phyloP scores from a whole-genome alignment of 2,329 filamentous ascomycete species.

The Aspergillus quadrilineatus region DNA sequence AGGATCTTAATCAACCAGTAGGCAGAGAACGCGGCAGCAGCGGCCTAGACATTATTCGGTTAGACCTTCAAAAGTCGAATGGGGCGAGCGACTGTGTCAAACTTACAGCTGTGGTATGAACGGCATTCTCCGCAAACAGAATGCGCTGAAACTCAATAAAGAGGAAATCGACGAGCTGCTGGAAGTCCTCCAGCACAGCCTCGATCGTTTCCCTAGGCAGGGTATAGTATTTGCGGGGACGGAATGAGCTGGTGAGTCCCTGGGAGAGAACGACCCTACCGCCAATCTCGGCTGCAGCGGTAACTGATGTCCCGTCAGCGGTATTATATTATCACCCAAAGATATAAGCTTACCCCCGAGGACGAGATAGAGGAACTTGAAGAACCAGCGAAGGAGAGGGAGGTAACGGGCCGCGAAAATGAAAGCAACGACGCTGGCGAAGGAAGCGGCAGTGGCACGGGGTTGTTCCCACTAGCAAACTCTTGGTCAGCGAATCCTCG shows the following conservation, averaged over 20 bases:
- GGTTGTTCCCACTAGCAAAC: slow-evolving; percentile 61
- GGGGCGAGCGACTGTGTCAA: not conserved
- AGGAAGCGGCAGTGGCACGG: slow-evolving; percentile 62
- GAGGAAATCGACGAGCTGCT: slow-evolving; percentile 67
- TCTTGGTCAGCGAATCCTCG: not conserved
- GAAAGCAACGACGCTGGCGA: slow-evolving; percentile 54
- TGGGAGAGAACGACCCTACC: slow-evolving; percentile 57
- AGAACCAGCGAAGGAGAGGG: slow-evolving; percentile 60
- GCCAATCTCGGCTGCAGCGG: slow-evolving; percentile 57
- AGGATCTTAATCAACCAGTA: slow-evolving; percentile 67
- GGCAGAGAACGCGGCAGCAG: slow-evolving; percentile 57
- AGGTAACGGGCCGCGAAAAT: slow-evolving; percentile 65
- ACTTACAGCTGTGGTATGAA: slow-evolving; percentile 59
- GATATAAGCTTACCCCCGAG: slow-evolving; percentile 53
- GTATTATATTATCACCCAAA: slow-evolving; percentile 10
- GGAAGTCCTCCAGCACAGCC: slow-evolving; percentile 60
- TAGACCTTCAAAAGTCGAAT: not conserved
- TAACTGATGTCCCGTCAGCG: slow-evolving; percentile 43
- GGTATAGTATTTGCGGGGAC: slow-evolving; percentile 65
- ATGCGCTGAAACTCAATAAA: slow-evolving; percentile 67
- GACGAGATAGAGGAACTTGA: slow-evolving; percentile 60
- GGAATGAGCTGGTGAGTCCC: slow-evolving; percentile 60
- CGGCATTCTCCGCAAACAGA: slow-evolving; percentile 65
- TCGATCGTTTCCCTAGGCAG: slow-evolving; percentile 64
- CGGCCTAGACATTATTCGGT: slow-evolving; percentile 48